Base-by-base conservation (phyloP, 2,329 filamentous ascomycete species). In the Fusarium nematophilum region DNA sequence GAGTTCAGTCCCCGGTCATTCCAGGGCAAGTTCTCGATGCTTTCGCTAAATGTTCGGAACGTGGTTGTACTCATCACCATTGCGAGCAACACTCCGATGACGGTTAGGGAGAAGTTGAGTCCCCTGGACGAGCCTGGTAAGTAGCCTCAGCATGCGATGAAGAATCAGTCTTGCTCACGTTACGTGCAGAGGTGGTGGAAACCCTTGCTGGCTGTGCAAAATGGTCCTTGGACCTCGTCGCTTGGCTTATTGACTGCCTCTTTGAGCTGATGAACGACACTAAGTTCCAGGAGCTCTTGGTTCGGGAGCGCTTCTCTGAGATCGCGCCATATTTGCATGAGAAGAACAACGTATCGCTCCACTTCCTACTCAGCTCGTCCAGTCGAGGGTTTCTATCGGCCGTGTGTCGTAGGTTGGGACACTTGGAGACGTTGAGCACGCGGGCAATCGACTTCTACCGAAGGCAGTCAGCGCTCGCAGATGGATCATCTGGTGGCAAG, bases 181-280 rank as follows among this genome's bases (percentile, higher is more conserved):
- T 5, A 7, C 7, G 3, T 54, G 10, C 47, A 87, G 91, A 94
- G 70, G 86, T 92, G 10, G 84, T 94, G 3, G 85, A 88, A 33
- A 85, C 88, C 37, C 78, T 96, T 9, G 84, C 88, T 5, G 91
- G 91, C 17, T 90, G 92, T 49, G 86, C 90, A 4, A 88, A 85
- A 69, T 97, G 93, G 93, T 86, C 86, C 1, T 80, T 93, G 29
- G 89, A 94, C 57, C 79, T 96, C 11, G 74, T 89, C 38, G 79
- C 83, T 3, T 89, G 86, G 84, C 72, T 89, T 9, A 78, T 79
- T n/a, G 85, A 89, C 65, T 79, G 79, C 14, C 75, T 89, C 3
- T 85, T 88, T 57, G 75, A 79, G 33, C 79, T 89, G 9, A 77
- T 83, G 43, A 79, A 81, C 43, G 83, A 86, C 54, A 69, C 69